Percentiles rank a stretch among this genome's conserved stretches.
Evolutionary conservation across 176 grass and related monocot species (phyloP).

Genomic region (Rhynchospora tenuis): DNA sequence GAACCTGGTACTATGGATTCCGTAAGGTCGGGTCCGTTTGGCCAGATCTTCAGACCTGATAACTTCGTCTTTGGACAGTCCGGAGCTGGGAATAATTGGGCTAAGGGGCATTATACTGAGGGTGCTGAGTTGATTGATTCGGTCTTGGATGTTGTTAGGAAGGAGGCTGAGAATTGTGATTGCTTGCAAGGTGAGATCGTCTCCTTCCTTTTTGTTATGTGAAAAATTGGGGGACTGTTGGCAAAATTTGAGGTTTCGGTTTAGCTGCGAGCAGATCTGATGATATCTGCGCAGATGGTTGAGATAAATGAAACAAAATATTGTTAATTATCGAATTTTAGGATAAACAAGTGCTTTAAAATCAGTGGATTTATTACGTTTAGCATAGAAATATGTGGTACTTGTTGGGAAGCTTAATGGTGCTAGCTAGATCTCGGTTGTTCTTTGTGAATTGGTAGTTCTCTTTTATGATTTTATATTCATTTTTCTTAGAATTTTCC

Average conservation of each 20-base stretch:
- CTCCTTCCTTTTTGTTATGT: background rate
- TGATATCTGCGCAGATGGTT: background rate
- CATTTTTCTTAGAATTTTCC: background rate
- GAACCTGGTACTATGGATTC: conserved; percentile 97
- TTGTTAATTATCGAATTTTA: background rate
- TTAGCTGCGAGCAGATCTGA: conserved; percentile 1
- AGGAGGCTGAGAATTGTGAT: conserved; percentile 97
- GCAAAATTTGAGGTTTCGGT: background rate
- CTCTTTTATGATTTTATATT: background rate
- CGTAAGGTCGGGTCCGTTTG: conserved; percentile 52
- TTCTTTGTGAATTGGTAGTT: background rate
- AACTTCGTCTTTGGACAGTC: conserved; percentile 98
- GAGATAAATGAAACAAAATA: background rate
- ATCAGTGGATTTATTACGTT: background rate
- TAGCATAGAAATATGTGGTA: background rate
- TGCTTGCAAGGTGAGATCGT: conserved; percentile 60
- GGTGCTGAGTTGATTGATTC: conserved; percentile 82
- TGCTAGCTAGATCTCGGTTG: background rate
- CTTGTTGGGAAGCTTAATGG: background rate
- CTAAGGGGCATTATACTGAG: conserved; percentile 87
- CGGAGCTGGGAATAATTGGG: conserved; percentile 91
- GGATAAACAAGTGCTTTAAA: background rate
- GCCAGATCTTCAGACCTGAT: conserved; percentile 88
- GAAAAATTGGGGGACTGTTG: background rate
- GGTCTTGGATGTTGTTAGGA: conserved; percentile 82